Evolutionary conservation across 148 eudicot species (phyloP).

Genomic region (Silene uniflora): DNA sequence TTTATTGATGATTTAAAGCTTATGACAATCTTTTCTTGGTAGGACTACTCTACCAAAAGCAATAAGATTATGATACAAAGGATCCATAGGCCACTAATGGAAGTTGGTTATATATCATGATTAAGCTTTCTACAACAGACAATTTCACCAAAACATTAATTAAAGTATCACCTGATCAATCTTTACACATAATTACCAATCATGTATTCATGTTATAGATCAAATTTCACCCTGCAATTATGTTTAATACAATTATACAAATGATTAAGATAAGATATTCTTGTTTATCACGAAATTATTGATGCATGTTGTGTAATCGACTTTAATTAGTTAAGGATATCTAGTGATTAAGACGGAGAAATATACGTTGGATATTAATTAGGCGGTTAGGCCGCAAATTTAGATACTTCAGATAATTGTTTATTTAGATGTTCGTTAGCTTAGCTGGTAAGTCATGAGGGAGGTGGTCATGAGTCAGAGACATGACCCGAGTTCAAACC

Average conservation of each 20-base stretch:
- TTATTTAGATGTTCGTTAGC: no score
- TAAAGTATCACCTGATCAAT: constrained; percentile 18
- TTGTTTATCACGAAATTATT: background rate
- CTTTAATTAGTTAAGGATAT: background rate
- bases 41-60: background rate
- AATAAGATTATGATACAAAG: background rate
- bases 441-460: no score
- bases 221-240: background rate
- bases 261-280: background rate
- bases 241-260: background rate
- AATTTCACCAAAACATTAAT: constrained; percentile 17
- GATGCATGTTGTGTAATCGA: background rate
- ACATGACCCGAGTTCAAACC: no score
- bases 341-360: no score
- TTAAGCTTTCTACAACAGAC: constrained; percentile 17
- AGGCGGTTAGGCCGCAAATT: no score
- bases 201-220: constrained; percentile 7
- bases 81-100: constrained; percentile 22
- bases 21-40: background rate
- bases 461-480: no score
- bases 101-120: constrained; percentile 25
- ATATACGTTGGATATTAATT: no score
- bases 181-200: background rate
- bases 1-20: no score
- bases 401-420: no score